Evolutionary conservation across 805 yeast genomes (phyloP), one percentile per base, ranked within the genome.

Genomic region (Monosporozyma siamensis): DNA sequence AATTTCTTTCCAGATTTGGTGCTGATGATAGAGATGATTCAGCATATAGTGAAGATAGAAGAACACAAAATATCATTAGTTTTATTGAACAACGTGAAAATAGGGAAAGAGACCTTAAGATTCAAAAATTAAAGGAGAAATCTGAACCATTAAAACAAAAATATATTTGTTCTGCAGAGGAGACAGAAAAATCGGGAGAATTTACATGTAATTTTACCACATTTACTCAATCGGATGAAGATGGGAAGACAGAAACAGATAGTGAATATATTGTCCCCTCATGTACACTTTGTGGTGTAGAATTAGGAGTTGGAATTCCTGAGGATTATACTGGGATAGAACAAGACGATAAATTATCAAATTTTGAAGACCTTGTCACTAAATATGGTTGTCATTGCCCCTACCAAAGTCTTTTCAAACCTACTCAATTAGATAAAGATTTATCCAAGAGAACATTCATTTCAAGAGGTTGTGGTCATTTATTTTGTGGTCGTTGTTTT

Each of bases 401-500:
- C 2, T 83, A 81, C 72, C 81, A 76, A 50, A 74, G 80, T 29
- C 50, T 68, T 12, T 55, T 61, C 12, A 63, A 65, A 22, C 63
- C 79, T n/a, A 71, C 80, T 0, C 69, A 66, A 9, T 64, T 67
- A 0, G 94, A 84, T 53, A 53, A 65, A 15, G 80, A 74, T 43
- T 63, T 83, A 26, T 80, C 89, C 0, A 76, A 70, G 52, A 71
- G 87, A 46, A 72, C 82, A 2, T 87, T 80, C 54, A 70, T 72
- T 15, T 72, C 84, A 0, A 61, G 65, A 31, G 14, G n/a, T 4
- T 87, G 96, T 66, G 95, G 95, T 0, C 96, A 87, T 64, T 73
- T 79, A 0, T 87, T 76, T 58, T 87, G 96, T 61, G 96, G 95
- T 1, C 63, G 90, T 34, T 87, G 96, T 63, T 82, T 82, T 18